Base-by-base conservation (phyloP, 768 basidiomycete genomes). In the Trametes villosa region DNA sequence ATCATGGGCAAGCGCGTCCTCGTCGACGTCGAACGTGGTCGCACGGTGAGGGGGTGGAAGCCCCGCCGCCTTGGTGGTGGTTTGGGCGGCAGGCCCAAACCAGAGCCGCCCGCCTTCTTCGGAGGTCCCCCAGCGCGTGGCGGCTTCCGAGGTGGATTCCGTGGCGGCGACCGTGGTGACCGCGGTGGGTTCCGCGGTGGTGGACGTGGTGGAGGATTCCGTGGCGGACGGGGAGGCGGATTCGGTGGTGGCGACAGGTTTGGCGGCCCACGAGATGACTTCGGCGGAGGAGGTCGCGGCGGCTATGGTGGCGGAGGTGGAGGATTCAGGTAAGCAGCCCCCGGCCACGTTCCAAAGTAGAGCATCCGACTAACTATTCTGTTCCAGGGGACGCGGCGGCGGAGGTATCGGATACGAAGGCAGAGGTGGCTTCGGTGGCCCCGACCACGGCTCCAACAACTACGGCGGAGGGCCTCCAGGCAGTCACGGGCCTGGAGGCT, bases 31-130 rank as follows among this genome's bases (percentile, higher is more conserved):
- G 97, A 99, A 76, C 89, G 97, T 34, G 97, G 97, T 20, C 86
- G 97, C 49, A 99, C 97, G 12, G 97, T 99, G 27, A 87, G 96
- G 60, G 97, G 96, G 2, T 99, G 97, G 97, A 98, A 97, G 72
- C 97, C 97, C 1, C 89, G 94, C 49, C 87, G 96, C 53, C 79
- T 98, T 0, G 97, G 96, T 20, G 97, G 97, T n/a, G 97, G 97
- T 6, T 83, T 98, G n/a, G 97, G 97, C n/a, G 97, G 97, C 27
- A 84, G 96, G 60, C 94, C 96, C 20, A 98, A 98, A 73, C 87
- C 86, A 4, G 85, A 84, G 17, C 71, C 72, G 64, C 68, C 15
- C 57, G 59, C 53, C 59, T 53, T 70, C 13, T 66, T 69, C 68
- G 65, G 76, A 68, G 69, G 72, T 13, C n/a, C 47, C 17, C 9